Evolutionary conservation across 768 basidiomycete genomes (phyloP).

Genomic region (Pholiota microspora): DNA sequence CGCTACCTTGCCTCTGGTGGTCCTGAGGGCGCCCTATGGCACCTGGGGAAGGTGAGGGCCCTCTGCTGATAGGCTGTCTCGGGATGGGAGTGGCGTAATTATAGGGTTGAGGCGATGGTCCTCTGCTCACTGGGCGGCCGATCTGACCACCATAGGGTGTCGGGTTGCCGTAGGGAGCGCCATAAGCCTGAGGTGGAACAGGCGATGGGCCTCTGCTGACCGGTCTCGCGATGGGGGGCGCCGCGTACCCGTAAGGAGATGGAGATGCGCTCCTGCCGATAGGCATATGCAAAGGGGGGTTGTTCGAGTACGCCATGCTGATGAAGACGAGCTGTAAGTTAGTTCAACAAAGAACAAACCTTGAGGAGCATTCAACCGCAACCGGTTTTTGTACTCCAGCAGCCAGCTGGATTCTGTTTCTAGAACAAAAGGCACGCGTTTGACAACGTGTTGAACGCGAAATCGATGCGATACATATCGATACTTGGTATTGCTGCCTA

Average conservation of each 20-base stretch:
- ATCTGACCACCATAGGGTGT: background rate
- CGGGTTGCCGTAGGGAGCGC: constrained; percentile 9
- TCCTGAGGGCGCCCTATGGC: background rate
- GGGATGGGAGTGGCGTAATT: constrained; percentile 5
- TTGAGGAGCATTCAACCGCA: background rate
- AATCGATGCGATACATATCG: constrained; percentile 5
- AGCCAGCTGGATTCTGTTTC: background rate
- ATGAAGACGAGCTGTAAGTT: background rate
- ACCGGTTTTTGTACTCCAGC: constrained; percentile 2
- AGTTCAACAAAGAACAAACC: background rate
- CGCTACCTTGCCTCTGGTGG: constrained; percentile 39
- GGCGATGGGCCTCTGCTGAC: constrained; percentile 26
- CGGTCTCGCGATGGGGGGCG: constrained; percentile 16
- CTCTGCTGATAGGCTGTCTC: constrained; percentile 19
- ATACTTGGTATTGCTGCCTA: background rate
- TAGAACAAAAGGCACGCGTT: background rate
- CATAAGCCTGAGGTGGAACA: constrained; percentile 2
- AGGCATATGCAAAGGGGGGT: constrained; percentile 15
- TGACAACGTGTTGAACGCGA: constrained; percentile 2
- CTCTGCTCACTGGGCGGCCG: background rate
- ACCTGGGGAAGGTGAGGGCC: constrained; percentile 25
- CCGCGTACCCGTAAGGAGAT: constrained; percentile 7
- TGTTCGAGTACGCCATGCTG: constrained; percentile 3
- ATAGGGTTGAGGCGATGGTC: background rate
- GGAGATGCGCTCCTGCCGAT: constrained; percentile 19